These are phyloP conservation scores for Yamadazyma endophytica DNA, from an alignment of 805 yeast genomes.

Conservation along the genomic window DNA sequence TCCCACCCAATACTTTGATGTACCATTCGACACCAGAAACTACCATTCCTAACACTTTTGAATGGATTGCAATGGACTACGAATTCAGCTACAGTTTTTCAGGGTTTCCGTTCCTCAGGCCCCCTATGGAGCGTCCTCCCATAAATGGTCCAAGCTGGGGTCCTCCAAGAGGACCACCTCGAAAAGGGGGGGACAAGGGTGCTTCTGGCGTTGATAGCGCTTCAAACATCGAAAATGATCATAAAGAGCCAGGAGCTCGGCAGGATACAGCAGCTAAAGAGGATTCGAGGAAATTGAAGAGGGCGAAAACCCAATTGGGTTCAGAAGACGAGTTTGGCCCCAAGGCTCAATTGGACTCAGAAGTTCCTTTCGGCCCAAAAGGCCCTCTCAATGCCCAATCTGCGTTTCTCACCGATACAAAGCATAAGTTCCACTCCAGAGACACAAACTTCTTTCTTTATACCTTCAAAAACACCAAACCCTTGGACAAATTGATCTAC, in stretches of 20 bases:
- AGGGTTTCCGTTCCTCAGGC: too few relatives aligned
- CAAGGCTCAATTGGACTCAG: conserved; percentile 1
- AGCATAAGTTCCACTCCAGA: neutral
- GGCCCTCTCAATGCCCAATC: conserved; percentile 1
- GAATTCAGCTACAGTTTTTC: conserved; percentile 57
- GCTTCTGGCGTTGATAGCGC: too few relatives aligned
- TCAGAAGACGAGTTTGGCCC: too few relatives aligned
- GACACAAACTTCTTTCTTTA: conserved; percentile 19
- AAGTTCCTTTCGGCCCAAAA: neutral
- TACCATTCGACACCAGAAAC: conserved; percentile 49
- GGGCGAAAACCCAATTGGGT: too few relatives aligned
- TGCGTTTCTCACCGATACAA: too few relatives aligned
- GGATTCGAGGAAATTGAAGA: too few relatives aligned
- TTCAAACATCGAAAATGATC: too few relatives aligned
- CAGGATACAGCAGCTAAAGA: too few relatives aligned
- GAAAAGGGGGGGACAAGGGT: too few relatives aligned
- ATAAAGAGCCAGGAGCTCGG: conserved; percentile 2
- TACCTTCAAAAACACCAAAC: conserved; percentile 45
- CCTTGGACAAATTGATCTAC: conserved; percentile 46
- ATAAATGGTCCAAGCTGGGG: too few relatives aligned
- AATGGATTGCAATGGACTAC: conserved; percentile 64
- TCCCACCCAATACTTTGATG: conserved; percentile 55
- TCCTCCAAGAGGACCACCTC: too few relatives aligned
- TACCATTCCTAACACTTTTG: conserved; percentile 42
- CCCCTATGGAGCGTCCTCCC: neutral